These are phyloP conservation scores for Bruguiera sexangula DNA, from an alignment of 345 rosid species.

Conservation along the genomic window DNA sequence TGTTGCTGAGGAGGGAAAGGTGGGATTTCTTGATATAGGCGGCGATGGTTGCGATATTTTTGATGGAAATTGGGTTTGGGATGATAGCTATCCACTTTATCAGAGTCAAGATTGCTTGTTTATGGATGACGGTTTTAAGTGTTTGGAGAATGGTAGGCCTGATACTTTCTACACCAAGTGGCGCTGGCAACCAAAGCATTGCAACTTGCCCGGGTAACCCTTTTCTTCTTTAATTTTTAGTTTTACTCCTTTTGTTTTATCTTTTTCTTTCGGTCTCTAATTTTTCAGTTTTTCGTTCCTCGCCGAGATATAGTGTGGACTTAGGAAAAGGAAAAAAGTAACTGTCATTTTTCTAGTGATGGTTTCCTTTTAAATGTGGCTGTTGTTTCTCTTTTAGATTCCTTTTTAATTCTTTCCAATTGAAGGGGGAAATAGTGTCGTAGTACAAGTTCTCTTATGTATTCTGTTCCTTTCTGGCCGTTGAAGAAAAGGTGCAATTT, in stretches of 20 bases:
- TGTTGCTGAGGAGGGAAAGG: constrained; percentile 20
- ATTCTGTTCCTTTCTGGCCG: not conserved
- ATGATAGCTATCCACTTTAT: constrained; percentile 55
- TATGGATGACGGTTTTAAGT: constrained; percentile 56
- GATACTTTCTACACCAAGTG: constrained; percentile 67
- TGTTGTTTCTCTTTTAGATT: too few species aligned
- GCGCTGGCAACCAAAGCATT: constrained; percentile 72
- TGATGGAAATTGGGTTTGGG: constrained; percentile 77
- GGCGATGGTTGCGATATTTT: constrained; percentile 55
- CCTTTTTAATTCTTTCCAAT: too few species aligned
- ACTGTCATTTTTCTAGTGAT: not conserved
- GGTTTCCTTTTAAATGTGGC: too few species aligned
- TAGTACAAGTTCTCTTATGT: not conserved
- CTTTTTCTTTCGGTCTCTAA: not conserved
- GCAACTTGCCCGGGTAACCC: constrained; percentile 63
- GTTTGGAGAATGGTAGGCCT: constrained; percentile 67
- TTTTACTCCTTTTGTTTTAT: not conserved
- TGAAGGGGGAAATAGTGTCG: not conserved
- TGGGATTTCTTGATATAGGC: constrained; percentile 48
- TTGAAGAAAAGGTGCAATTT: not conserved
- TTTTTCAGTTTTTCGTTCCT: not conserved
- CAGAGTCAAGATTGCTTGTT: constrained; percentile 52
- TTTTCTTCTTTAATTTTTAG: not conserved
- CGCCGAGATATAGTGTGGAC: constrained; percentile 1
- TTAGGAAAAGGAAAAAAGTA: not conserved